A percentile compares a stretch with the other conserved stretches of the same genome.
Conservation (phyloP, 495 filamentous ascomycete genomes). For the Massariosphaeria phaeospora region DNA sequence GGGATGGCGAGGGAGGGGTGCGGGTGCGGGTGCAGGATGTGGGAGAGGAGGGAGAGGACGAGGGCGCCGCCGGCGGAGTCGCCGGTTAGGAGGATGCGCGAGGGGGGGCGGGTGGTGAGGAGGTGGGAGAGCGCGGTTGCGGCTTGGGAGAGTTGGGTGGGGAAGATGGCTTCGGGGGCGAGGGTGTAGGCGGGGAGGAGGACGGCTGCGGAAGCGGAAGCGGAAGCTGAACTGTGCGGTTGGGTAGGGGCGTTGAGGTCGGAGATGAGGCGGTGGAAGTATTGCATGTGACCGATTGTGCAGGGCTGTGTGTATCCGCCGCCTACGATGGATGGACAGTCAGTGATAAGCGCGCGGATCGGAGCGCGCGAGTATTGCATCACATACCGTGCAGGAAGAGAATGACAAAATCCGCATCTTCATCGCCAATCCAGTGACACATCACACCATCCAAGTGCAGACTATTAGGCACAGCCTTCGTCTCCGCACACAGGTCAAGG, state of each 20-base stretch:
- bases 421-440: slow-evolving; percentile 8
- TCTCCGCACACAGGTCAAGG: background rate
- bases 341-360: no score
- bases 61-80: slow-evolving; percentile 18
- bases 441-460: no score
- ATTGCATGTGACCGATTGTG: background rate
- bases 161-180: slow-evolving; percentile 6
- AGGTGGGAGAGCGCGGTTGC: background rate
- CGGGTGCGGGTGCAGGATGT: slow-evolving; percentile 3
- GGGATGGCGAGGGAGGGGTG: background rate
- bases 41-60: slow-evolving; percentile 8
- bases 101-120: background rate
- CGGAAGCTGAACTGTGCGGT: no score
- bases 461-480: no score
- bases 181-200: slow-evolving; percentile 7
- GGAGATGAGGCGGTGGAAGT: background rate
- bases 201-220: background rate
- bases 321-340: no score
- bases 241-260: background rate
- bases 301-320: slow-evolving; percentile 16
- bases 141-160: slow-evolving; percentile 2
- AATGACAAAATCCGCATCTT: slow-evolving; percentile 5
- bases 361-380: no score
- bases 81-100: slow-evolving; percentile 4
- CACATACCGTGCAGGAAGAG: slow-evolving; percentile 12